Evolutionary conservation across 495 filamentous ascomycete species (phyloP), one percentile per base, ranked within the genome.

Genomic region (Thermothielavioides terrestris): DNA sequence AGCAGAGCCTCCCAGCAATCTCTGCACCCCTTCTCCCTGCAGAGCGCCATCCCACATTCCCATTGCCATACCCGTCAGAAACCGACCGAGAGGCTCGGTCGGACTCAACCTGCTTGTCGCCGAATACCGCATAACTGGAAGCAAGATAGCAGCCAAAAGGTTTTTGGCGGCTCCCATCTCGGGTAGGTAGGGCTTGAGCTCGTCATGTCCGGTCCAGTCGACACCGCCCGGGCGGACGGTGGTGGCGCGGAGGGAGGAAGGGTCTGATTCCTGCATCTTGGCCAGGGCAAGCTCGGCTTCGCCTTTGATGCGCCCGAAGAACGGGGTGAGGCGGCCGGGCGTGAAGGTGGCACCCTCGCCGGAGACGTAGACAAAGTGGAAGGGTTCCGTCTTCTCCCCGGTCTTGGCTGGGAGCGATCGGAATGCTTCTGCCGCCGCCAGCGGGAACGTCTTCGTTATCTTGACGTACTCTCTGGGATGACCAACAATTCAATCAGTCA

Each of bases 281-380:
- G 71, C 65, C 28, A 88, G 73, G 1, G 68, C 57, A 0, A 71
- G 20, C 59, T 89, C 85, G 14, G 76, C 68, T 49, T 79, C 68
- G 1, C 84, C 85, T 61, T 89, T 88, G 26, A 83, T 65, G 28
- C 72, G 59, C 4, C 69, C 80, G 48, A 79, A 84, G 21, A 80
- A 59, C 18, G 77, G 63, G 0, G 78, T 75, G 45, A 82, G 72
- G 2, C 63, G 55, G 3, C 71, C 73, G 0, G 80, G 80, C 5
- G 63, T 64, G 11, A 58, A 63, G 21, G 72, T 77, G 0, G 72
- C 65, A 26, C 77, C 76, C 48, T 73, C 72, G 22, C 84, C 84
- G 1, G 83, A 86, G 38, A 89, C 76, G 58, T 82, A 82, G 56
- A 88, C 69, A 56, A 88, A 88, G 34, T 76, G 78, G 67, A 89